phyloP scores from a whole-genome alignment of 345 rosid genomes.

The Hibiscus syriacus region DNA sequence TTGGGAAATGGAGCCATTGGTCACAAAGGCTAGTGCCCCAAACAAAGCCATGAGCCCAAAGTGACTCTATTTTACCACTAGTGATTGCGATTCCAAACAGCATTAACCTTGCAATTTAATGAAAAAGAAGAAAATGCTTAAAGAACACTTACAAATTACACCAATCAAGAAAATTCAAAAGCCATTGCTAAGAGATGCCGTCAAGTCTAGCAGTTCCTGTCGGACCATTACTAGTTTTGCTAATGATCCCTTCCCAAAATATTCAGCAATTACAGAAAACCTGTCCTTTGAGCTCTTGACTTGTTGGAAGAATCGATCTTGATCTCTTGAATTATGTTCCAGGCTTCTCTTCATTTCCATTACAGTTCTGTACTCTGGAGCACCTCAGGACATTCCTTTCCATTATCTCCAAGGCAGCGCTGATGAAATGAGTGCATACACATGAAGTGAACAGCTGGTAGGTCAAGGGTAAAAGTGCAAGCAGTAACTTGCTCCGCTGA shows the following conservation, averaged over 20 bases:
- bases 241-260: constrained; percentile 95
- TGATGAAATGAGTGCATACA: constrained; percentile 99
- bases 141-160: not conserved
- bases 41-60: not conserved
- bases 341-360: constrained; percentile 83
- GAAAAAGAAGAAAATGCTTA: not conserved
- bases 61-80: not conserved
- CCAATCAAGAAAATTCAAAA: constrained; percentile 21
- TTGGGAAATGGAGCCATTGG: not conserved
- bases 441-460: constrained; percentile 97
- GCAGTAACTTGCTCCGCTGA: constrained; percentile 96
- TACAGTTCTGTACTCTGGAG: constrained; percentile 86
- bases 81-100: not conserved
- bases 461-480: constrained; percentile 94
- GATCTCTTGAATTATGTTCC: constrained; percentile 89
- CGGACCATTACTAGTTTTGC: constrained; percentile 59
- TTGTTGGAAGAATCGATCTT: constrained; percentile 79
- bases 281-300: constrained; percentile 87
- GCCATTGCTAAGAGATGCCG: constrained; percentile 23
- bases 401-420: constrained; percentile 97
- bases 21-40: constrained; percentile 5
- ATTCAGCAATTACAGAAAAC: constrained; percentile 91
- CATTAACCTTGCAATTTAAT: constrained; percentile 4
- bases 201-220: constrained; percentile 26
- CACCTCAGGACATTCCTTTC: constrained; percentile 94